These are phyloP conservation scores for Diaporthe ampelina DNA, from an alignment of 2,329 filamentous ascomycete genomes.

Conservation along the genomic window DNA sequence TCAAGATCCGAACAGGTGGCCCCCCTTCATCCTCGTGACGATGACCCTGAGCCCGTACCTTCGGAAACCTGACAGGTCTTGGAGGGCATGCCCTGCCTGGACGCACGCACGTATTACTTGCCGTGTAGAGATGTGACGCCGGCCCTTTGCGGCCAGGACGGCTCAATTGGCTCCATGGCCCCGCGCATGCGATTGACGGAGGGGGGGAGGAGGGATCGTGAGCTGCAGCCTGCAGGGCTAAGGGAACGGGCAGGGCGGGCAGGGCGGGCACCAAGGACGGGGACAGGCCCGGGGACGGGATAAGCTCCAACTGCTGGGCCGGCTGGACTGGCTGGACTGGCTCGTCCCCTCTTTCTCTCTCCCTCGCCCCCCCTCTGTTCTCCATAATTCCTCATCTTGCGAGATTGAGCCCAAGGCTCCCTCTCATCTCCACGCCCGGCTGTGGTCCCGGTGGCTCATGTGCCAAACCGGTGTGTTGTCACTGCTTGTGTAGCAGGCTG, in stretches of 20 bases:
- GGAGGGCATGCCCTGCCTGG: neutral
- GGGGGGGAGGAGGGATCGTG: conserved; percentile 7
- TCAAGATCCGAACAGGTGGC: conserved; percentile 27
- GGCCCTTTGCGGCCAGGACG: neutral
- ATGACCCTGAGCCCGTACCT: neutral
- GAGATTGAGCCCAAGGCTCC: conserved; percentile 26
- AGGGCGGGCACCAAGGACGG: conserved; percentile 9
- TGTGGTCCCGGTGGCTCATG: neutral
- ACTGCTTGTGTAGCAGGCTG: conserved; percentile 24
- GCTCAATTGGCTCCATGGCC: conserved; percentile 23
- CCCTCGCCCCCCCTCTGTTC: neutral
- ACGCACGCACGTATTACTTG: neutral
- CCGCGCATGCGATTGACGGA: conserved; percentile 11
- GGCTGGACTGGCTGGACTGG: conserved; percentile 1
- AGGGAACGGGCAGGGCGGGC: conserved; percentile 16
- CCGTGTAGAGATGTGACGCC: neutral
- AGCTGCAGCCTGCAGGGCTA: conserved; percentile 17
- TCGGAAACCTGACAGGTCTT: conserved; percentile 30
- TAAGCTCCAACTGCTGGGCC: neutral
- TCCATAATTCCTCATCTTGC: conserved; percentile 31
- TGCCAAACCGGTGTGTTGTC: neutral
- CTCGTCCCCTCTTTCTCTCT: conserved; percentile 20
- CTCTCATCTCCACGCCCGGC: conserved; percentile 33
- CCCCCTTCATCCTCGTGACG: neutral
- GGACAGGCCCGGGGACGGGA: conserved; percentile 4